Base-by-base conservation (phyloP, 1,284 basidiomycete species). In the Cutaneotrichosporon sp. region DNA sequence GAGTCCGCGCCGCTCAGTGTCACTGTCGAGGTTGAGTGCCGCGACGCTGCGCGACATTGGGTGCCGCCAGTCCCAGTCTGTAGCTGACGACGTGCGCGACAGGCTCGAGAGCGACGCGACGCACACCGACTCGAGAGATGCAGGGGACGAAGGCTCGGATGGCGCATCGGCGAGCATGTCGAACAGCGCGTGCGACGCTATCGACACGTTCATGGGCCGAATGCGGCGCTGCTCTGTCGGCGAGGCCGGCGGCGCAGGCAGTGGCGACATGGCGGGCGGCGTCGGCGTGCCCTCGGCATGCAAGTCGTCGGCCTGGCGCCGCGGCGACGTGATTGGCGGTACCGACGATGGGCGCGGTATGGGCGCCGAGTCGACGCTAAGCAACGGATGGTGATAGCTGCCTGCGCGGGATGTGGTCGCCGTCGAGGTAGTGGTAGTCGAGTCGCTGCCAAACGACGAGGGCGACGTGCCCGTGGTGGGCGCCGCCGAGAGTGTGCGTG, bases 61-160 rank as follows among this genome's bases (percentile, higher is more conserved):
- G 10, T 57, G 45, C 12, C 41, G 47, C 51, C 54, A 52, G 42
- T 55, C 54, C 49, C 51, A 52, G 46, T 59, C 57, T 7, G 49
- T 30, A 2, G 55, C 52, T 1, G 62, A 64, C 3, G 59, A 62
- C 8, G 64, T 65, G 13, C 68, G 52, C 4, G 61, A 64, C 12
- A 69, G 48, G 1, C 56, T 60, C 12, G 61, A 64, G n/a, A 65
- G 44, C 8, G 61, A 64, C 7, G 65, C 62, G 18, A 64, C 59
- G 54, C 58, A 65, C 20, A 60, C 30, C 9, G 58, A 60, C 4
- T 64, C 63, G 41, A 64, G 57, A 4, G 60, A 62, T 13, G 62
- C 61, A 0, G 67, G 67, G 2, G 67, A 69, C 10, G 61, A 61
- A 0, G 67, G 65, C 49, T 67, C 67, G n/a, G 26, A 46, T 21